Conservation (phyloP, 2,329 filamentous ascomycete species). For the Arachnopeziza araneosa region DNA sequence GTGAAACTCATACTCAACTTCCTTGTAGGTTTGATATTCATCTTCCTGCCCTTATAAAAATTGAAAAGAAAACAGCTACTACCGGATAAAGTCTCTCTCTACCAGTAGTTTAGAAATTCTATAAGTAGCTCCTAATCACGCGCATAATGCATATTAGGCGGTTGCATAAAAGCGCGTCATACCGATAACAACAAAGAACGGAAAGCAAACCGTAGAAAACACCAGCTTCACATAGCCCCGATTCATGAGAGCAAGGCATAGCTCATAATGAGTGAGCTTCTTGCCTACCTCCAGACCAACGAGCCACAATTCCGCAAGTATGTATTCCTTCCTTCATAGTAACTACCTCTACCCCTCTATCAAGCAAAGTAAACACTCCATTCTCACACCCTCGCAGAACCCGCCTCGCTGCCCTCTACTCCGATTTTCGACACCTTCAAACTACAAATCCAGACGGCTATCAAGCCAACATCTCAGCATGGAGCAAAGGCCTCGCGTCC, state of each 20-base stretch:
- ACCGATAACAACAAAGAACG: conserved; percentile 5
- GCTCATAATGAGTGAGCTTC: conserved; percentile 56
- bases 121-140: too few species aligned
- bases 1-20: too few species aligned
- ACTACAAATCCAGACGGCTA: conserved; percentile 82
- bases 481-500: conserved; percentile 68
- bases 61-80: too few species aligned
- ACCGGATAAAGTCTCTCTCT: too few species aligned
- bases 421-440: conserved; percentile 72
- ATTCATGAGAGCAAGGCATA: not conserved
- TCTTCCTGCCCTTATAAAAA: too few species aligned
- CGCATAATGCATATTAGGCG: too few species aligned
- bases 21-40: too few species aligned
- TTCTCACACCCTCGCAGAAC: conserved; percentile 42
- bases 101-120: too few species aligned
- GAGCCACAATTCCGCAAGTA: conserved; percentile 58
- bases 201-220: not conserved
- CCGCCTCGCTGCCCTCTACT: conserved; percentile 80
- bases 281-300: conserved; percentile 57
- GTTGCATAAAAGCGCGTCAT: not conserved
- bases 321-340: conserved; percentile 13
- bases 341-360: not conserved
- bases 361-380: not conserved
- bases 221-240: not conserved
- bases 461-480: conserved; percentile 71